Conservation (phyloP, 371 early-diverging fungal genomes). For the Amoeboaphelidium occidentale region DNA sequence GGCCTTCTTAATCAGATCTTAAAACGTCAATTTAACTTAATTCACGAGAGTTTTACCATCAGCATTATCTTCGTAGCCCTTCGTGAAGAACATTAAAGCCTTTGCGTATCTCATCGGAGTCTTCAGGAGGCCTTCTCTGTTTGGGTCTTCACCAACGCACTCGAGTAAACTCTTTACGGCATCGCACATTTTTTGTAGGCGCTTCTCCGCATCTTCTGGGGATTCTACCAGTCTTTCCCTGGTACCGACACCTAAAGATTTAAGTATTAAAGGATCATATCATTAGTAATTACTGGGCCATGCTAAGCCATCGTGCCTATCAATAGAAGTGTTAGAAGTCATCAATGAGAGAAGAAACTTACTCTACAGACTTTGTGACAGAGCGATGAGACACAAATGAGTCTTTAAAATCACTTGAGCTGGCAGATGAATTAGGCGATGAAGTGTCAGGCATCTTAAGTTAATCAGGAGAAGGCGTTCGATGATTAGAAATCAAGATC, state of each 20-base stretch:
- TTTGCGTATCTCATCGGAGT: conserved; percentile 93
- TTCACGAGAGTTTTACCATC: conserved; percentile 18
- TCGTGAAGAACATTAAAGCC: conserved; percentile 85
- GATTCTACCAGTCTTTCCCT: neutral
- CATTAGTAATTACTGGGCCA: too few relatives aligned
- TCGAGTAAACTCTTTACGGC: conserved; percentile 70
- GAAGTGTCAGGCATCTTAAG: too few relatives aligned
- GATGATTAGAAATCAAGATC: too few relatives aligned
- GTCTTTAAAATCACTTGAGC: too few relatives aligned
- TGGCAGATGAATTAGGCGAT: too few relatives aligned
- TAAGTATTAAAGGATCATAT: too few relatives aligned
- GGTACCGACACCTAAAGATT: neutral
- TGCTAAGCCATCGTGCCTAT: too few relatives aligned
- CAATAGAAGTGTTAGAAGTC: too few relatives aligned
- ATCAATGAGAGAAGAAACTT: too few relatives aligned
- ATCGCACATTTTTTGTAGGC: conserved; percentile 42
- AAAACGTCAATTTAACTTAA: conserved; percentile 26
- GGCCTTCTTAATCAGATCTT: conserved; percentile 40
- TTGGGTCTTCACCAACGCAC: conserved; percentile 84
- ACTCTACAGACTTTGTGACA: too few relatives aligned
- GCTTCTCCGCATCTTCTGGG: neutral
- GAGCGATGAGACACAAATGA: too few relatives aligned
- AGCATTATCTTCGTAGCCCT: conserved; percentile 76
- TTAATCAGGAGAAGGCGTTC: too few relatives aligned
- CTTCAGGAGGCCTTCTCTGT: conserved; percentile 76